Conservation (phyloP, 2,329 filamentous ascomycete genomes). For the Talaromyces pinophilus region DNA sequence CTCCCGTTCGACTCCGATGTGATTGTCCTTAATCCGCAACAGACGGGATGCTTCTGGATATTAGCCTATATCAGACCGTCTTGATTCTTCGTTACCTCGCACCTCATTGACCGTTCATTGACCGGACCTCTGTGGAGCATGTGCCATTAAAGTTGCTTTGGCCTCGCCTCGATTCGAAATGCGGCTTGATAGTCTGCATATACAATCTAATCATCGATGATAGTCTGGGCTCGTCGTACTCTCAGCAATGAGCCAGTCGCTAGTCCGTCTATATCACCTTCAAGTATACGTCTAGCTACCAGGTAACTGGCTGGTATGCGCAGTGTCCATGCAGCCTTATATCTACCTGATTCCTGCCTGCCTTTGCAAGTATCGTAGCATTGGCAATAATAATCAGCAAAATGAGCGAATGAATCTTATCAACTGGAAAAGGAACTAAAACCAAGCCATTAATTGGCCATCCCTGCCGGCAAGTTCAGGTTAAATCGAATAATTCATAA, state of each 20-base stretch:
- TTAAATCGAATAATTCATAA: neutral
- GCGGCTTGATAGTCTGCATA: constrained; percentile 2
- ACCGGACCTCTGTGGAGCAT: neutral
- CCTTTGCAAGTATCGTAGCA: neutral
- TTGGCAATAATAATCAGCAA: neutral
- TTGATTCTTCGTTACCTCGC: neutral
- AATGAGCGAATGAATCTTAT: neutral
- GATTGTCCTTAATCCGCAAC: neutral
- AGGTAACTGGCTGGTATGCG: constrained; percentile 3
- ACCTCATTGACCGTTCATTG: constrained; percentile 7
- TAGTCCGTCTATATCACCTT: constrained; percentile 3
- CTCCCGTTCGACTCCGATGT: neutral
- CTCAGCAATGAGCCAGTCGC: constrained; percentile 6
- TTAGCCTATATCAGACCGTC: neutral
- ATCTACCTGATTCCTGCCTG: constrained; percentile 1
- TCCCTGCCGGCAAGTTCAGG: constrained; percentile 4
- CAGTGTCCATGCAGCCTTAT: constrained; percentile 10
- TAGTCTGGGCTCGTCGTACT: neutral
- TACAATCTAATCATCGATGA: neutral
- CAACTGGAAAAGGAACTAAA: constrained; percentile 1
- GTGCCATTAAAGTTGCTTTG: constrained; percentile 7
- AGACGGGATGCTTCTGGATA: neutral
- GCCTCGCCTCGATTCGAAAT: constrained; percentile 9
- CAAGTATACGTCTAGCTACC: neutral
- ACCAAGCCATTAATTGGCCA: neutral